These are phyloP conservation scores for Malania oleifera DNA, from an alignment of 164 flowering plant genomes.

Conservation along the genomic window DNA sequence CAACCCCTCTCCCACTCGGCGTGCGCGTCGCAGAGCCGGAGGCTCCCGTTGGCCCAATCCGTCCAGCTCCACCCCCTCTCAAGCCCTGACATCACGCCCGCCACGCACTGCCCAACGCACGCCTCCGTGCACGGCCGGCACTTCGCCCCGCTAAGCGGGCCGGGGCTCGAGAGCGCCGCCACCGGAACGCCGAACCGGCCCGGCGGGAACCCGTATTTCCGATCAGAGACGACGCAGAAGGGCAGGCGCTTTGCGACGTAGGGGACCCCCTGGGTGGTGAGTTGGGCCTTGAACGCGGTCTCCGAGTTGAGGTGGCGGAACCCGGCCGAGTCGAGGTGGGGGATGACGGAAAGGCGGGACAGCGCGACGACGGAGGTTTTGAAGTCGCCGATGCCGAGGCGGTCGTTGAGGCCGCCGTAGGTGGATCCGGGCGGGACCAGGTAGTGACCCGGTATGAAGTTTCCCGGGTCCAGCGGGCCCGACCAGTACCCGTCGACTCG, in stretches of 20 bases:
- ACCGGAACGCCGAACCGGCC: conserved; percentile 71
- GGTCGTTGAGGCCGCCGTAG: conserved; percentile 86
- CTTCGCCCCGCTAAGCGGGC: conserved; percentile 86
- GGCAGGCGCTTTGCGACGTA: conserved; percentile 51
- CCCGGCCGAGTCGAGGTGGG: conserved; percentile 58
- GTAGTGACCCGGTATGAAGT: conserved; percentile 55
- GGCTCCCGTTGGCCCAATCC: conserved; percentile 45
- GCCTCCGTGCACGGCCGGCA: conserved; percentile 81
- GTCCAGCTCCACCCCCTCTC: conserved; percentile 81
- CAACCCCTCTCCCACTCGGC: conserved; percentile 74
- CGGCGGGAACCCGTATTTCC: conserved; percentile 70
- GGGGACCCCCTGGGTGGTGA: conserved; percentile 38
- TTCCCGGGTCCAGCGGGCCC: conserved; percentile 47
- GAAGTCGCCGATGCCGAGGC: conserved; percentile 79
- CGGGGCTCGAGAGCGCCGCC: conserved; percentile 66
- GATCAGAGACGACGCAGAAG: conserved; percentile 75
- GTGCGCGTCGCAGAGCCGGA: conserved; percentile 72
- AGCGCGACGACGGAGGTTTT: conserved; percentile 66
- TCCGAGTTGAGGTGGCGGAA: conserved; percentile 76
- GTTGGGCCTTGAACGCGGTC: conserved; percentile 76
- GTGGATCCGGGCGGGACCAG: conserved; percentile 75
- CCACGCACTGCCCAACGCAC: conserved; percentile 62
- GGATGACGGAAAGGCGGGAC: conserved; percentile 82
- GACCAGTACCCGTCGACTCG: conserved; percentile 93
- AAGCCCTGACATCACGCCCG: conserved; percentile 40